Conservation (phyloP, 2,329 filamentous ascomycete genomes). For the Diaporthe vexans region DNA sequence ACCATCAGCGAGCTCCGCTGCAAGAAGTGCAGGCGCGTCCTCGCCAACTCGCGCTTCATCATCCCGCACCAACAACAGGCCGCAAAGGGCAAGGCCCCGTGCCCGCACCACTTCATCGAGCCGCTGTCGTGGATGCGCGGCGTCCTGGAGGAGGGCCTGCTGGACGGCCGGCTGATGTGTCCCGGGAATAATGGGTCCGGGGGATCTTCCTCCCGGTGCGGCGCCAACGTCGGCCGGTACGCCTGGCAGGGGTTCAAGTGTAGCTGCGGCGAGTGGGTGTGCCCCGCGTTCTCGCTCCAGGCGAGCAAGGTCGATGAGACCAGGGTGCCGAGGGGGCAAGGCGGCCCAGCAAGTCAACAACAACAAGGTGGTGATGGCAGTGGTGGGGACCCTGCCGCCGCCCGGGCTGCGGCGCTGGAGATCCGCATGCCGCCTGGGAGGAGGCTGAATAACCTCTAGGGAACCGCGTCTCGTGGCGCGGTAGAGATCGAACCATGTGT, state of each 20-base stretch:
- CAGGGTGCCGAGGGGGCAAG: slow-evolving; percentile 45
- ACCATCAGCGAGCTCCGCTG: slow-evolving; percentile 76
- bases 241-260: slow-evolving; percentile 97
- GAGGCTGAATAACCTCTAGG: slow-evolving; percentile 49
- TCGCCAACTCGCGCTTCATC: slow-evolving; percentile 73
- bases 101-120: slow-evolving; percentile 91
- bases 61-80: slow-evolving; percentile 68
- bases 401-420: slow-evolving; percentile 54
- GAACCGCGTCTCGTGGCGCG: too few relatives aligned
- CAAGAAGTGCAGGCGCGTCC: slow-evolving; percentile 86
- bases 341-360: neutral
- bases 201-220: slow-evolving; percentile 76
- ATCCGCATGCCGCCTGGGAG: slow-evolving; percentile 70
- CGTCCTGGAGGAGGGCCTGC: slow-evolving; percentile 82
- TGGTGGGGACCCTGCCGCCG: slow-evolving; percentile 42
- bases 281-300: slow-evolving; percentile 89
- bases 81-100: slow-evolving; percentile 54
- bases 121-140: slow-evolving; percentile 95
- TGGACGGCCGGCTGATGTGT: slow-evolving; percentile 88
- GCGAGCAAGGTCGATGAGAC: slow-evolving; percentile 85
- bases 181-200: slow-evolving; percentile 65
- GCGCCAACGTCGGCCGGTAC: slow-evolving; percentile 89
- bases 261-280: slow-evolving; percentile 90
- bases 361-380: slow-evolving; percentile 23
- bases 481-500: neutral